Evolutionary conservation across 75 land plant genomes (phyloP).

Genomic region (Azolla pinnata): DNA sequence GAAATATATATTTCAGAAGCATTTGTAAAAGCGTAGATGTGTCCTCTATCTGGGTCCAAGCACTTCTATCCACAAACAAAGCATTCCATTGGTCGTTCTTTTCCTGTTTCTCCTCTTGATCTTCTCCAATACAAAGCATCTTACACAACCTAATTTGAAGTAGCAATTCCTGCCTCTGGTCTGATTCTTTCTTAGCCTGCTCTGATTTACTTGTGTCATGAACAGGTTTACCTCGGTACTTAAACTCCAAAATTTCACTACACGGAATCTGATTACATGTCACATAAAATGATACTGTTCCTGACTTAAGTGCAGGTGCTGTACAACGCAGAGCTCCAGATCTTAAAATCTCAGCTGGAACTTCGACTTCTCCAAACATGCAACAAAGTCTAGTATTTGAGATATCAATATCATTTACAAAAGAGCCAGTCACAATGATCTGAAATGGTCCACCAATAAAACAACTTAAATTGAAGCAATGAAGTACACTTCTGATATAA

Average conservation of each 20-base stretch:
- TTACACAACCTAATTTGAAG: conserved; percentile 53
- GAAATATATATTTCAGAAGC: conserved; percentile 41
- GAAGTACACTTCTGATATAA: no score
- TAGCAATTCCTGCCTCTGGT: conserved; percentile 39
- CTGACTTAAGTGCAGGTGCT: conserved; percentile 59
- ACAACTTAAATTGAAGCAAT: no score
- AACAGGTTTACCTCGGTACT: conserved; percentile 36
- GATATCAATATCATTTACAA: conserved; percentile 28
- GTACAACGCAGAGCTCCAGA: conserved; percentile 48
- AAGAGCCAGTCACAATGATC: conserved; percentile 55
- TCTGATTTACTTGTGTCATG: no score
- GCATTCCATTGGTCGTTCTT: conserved; percentile 12
- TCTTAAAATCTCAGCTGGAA: conserved; percentile 60
- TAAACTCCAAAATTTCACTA: conserved; percentile 74
- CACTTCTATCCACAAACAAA: conserved; percentile 12
- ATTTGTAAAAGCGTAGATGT: conserved; percentile 38
- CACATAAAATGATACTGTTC: conserved; percentile 69
- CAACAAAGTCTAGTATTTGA: conserved; percentile 44
- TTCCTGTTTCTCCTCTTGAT: no score
- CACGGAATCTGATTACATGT: conserved; percentile 70
- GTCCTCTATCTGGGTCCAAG: conserved; percentile 31
- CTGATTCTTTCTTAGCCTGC: no score
- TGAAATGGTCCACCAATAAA: conserved; percentile 11
- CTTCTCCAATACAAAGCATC: conserved; percentile 18
- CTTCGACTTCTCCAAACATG: conserved; percentile 90